A percentile compares a stretch with the other conserved stretches of the same genome.
Evolutionary conservation across 495 filamentous ascomycete species (phyloP).

Genomic region (Pyronema domesticum): DNA sequence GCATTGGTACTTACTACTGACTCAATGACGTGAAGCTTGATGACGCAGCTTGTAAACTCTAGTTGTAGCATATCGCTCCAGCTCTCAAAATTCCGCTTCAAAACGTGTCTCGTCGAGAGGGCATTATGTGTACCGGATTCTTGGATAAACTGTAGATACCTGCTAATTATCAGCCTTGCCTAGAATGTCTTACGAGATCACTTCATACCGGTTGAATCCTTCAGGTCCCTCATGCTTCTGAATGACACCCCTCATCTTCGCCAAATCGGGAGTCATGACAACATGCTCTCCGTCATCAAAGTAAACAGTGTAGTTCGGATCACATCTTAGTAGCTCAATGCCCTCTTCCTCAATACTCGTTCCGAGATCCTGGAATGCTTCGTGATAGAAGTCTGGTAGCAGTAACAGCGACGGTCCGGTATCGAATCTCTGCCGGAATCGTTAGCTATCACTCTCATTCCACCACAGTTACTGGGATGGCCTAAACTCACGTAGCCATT

Average conservation of each 20-base stretch:
- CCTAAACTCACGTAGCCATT: constrained; percentile 32
- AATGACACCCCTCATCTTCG: constrained; percentile 47
- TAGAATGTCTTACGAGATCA: no score
- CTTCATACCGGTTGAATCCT: constrained; percentile 37
- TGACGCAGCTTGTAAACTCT: constrained; percentile 34
- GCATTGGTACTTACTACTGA: constrained; percentile 29
- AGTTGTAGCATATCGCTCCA: constrained; percentile 34
- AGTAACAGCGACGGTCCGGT: constrained; percentile 53
- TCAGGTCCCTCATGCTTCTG: constrained; percentile 47
- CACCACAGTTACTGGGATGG: not conserved
- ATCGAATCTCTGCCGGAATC: constrained; percentile 39
- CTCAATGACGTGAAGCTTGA: constrained; percentile 43
- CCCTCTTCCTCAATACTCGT: constrained; percentile 42
- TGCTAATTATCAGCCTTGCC: not conserved
- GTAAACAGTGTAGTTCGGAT: constrained; percentile 52
- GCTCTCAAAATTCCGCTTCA: constrained; percentile 43
- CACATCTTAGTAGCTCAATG: constrained; percentile 45
- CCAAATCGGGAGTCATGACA: constrained; percentile 40
- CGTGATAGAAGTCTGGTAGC: constrained; percentile 45
- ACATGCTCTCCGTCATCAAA: constrained; percentile 45
- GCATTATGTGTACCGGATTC: constrained; percentile 51
- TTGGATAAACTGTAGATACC: constrained; percentile 37
- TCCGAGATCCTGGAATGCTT: constrained; percentile 44
- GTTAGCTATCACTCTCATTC: constrained; percentile 1
- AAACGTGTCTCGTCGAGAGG: constrained; percentile 39